These are phyloP conservation scores for Garcia nutans DNA, from an alignment of 345 rosid species.

Conservation along the genomic window DNA sequence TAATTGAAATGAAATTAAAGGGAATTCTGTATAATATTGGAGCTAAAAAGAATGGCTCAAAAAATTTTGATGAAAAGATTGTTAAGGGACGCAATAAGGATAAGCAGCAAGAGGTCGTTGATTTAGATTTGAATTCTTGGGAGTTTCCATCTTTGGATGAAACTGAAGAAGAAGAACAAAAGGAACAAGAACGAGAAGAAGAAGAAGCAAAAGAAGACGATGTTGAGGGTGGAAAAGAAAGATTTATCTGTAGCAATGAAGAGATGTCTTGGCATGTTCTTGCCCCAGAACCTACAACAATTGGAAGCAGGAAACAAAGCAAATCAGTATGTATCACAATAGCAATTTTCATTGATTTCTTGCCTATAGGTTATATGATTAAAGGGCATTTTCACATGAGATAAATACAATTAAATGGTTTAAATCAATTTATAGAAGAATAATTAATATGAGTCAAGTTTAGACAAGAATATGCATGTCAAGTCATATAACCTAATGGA, in stretches of 20 bases:
- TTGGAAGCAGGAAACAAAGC: background rate
- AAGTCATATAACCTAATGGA: no score
- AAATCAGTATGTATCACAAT: background rate
- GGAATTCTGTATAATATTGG: background rate
- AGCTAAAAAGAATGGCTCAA: no score
- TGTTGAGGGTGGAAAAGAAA: background rate
- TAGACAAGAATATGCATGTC: no score
- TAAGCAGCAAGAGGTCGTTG: conserved; percentile 1
- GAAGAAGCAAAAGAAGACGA: background rate
- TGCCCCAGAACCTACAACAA: background rate
- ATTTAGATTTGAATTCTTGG: background rate
- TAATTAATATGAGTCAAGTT: no score
- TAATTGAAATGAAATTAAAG: background rate
- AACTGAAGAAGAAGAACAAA: background rate
- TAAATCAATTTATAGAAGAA: no score
- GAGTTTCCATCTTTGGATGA: conserved; percentile 1
- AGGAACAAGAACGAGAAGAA: no score
- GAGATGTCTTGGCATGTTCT: conserved; percentile 11
- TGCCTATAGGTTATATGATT: no score
- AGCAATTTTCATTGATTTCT: no score
- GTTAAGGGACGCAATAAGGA: background rate
- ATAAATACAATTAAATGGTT: no score
- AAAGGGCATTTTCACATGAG: no score
- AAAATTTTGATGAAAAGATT: background rate
- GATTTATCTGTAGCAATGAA: background rate